Evolutionary conservation across 331 rosid genomes (phyloP).

Genomic region (Malus hybrid): DNA sequence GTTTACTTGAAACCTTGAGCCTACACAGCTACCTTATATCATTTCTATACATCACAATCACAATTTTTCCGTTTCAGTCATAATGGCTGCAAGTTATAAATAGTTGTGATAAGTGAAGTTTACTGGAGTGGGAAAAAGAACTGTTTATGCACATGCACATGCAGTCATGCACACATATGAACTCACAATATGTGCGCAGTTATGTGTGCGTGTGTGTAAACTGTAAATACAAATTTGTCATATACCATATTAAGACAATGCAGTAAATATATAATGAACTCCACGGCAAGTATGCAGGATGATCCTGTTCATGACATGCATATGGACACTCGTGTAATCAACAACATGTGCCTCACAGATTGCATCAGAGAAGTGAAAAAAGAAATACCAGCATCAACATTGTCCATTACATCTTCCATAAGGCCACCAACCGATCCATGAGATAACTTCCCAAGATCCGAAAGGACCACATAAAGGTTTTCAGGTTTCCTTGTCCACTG

Average conservation of each 20-base stretch:
- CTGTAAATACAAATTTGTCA: not conserved
- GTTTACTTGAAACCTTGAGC: not conserved
- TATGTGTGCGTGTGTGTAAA: not conserved
- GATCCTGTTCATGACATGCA: not conserved
- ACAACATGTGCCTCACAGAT: not conserved
- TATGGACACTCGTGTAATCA: not conserved
- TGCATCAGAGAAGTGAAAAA: constrained; percentile 2
- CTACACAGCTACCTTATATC: not conserved
- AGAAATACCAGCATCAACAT: constrained; percentile 73
- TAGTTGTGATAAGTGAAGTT: not conserved
- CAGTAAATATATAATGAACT: not conserved
- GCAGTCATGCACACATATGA: not conserved
- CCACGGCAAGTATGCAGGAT: not conserved
- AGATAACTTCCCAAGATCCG: constrained; percentile 46
- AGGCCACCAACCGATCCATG: constrained; percentile 43
- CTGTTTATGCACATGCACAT: not conserved
- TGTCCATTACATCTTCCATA: constrained; percentile 41
- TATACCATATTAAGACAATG: not conserved
- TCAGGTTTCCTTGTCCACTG: constrained; percentile 55
- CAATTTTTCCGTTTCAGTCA: not conserved
- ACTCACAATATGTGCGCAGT: not conserved
- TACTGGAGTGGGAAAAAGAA: not conserved
- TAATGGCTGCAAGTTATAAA: not conserved
- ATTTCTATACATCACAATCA: not conserved
- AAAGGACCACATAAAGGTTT: constrained; percentile 52